phyloP scores from a whole-genome alignment of 2,329 filamentous ascomycete genomes.

The Mariannaea elegans region DNA sequence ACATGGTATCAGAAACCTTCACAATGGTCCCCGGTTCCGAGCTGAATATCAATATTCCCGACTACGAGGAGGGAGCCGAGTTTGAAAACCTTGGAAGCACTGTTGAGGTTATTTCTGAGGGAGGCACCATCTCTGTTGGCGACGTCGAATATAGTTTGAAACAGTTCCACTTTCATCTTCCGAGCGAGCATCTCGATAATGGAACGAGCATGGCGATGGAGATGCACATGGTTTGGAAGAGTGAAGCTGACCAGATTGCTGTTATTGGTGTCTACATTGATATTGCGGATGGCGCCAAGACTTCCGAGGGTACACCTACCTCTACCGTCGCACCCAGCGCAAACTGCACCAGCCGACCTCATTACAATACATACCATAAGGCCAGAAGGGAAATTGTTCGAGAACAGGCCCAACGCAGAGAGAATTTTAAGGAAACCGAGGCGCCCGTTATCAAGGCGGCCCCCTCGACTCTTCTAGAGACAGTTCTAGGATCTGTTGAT shows the following conservation, averaged over 20 bases:
- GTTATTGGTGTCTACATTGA: slow-evolving; percentile 42
- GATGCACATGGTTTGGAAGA: slow-evolving; percentile 43
- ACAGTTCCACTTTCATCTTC: slow-evolving; percentile 70
- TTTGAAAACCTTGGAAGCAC: slow-evolving; percentile 63
- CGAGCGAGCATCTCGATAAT: slow-evolving; percentile 65
- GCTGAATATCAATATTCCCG: slow-evolving; percentile 49
- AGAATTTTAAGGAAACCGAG: neutral
- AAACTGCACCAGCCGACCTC: neutral
- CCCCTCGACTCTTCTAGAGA: slow-evolving; percentile 42
- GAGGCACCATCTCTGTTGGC: slow-evolving; percentile 55
- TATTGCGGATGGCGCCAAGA: slow-evolving; percentile 23
- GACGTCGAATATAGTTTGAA: slow-evolving; percentile 53
- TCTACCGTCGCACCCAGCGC: neutral
- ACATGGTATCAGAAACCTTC: slow-evolving; percentile 50
- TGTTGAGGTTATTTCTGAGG: slow-evolving; percentile 57
- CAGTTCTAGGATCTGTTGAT: slow-evolving; percentile 49
- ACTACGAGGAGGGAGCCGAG: slow-evolving; percentile 46
- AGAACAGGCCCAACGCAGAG: slow-evolving; percentile 2
- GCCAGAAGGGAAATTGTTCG: neutral
- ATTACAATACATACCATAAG: neutral
- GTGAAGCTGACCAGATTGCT: slow-evolving; percentile 33
- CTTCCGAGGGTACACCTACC: neutral
- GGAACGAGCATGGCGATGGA: slow-evolving; percentile 44
- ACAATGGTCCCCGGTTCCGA: slow-evolving; percentile 39
- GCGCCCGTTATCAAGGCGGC: slow-evolving; percentile 12